Evolutionary conservation across 441 rosid species (phyloP).

Genomic region (Manihot esculenta): DNA sequence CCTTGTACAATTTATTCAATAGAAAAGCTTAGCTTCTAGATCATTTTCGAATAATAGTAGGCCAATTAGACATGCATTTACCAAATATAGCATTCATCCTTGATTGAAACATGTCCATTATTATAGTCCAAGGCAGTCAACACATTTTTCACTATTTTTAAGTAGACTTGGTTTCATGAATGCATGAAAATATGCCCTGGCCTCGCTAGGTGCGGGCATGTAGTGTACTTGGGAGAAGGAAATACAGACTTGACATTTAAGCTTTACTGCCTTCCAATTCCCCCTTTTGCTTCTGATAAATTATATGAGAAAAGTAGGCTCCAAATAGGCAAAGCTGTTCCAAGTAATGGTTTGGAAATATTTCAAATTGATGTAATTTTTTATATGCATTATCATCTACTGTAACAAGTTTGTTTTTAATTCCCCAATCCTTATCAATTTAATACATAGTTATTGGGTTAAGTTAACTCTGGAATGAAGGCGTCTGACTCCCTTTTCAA

Average conservation of each 20-base stretch:
- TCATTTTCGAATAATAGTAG: not conserved
- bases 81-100: not conserved
- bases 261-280: not conserved
- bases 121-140: not conserved
- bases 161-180: not conserved
- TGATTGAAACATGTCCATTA: not conserved
- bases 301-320: not conserved
- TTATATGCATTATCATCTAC: too few relatives aligned
- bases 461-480: too few relatives aligned
- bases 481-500: too few relatives aligned
- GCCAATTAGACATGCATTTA: not conserved
- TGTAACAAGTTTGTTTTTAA: too few relatives aligned
- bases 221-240: not conserved
- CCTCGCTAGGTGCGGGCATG: not conserved
- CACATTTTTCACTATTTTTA: not conserved
- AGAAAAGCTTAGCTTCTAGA: not conserved
- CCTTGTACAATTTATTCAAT: not conserved
- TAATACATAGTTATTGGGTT: too few relatives aligned
- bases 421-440: too few relatives aligned
- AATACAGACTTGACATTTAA: not conserved
- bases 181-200: not conserved
- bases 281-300: not conserved
- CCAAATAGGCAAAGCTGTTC: not conserved
- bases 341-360: too few relatives aligned
- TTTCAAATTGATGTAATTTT: too few relatives aligned